Percentiles rank a stretch among this genome's conserved stretches.
These are phyloP conservation scores for Tulasnella sp. DNA, from an alignment of 768 basidiomycete genomes.

Conservation along the genomic window DNA sequence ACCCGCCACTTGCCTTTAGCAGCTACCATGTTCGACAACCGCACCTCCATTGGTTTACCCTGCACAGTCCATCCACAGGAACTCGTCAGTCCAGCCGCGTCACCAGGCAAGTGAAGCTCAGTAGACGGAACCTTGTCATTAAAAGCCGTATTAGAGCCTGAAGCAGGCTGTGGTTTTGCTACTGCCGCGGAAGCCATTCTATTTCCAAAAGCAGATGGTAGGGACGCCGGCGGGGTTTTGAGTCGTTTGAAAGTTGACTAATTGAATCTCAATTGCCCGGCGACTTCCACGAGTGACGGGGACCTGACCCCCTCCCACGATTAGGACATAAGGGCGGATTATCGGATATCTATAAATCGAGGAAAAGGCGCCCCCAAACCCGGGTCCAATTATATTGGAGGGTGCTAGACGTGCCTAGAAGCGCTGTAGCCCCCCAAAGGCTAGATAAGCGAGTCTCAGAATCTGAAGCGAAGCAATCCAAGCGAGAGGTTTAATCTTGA, in stretches of 20 bases:
- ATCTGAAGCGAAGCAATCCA: not conserved
- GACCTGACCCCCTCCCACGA: not conserved
- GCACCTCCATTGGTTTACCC: constrained; percentile 98
- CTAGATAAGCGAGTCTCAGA: constrained; percentile 4
- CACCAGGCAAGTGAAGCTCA: not conserved
- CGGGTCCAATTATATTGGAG: not conserved
- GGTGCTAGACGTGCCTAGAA: not conserved
- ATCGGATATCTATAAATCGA: not conserved
- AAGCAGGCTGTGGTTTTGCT: not conserved
- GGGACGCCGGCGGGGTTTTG: not conserved
- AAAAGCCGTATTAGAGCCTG: constrained; percentile 73
- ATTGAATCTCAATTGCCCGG: not conserved
- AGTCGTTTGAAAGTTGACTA: constrained; percentile 21
- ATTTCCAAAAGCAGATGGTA: not conserved
- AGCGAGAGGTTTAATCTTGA: not conserved
- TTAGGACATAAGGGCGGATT: not conserved
- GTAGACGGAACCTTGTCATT: constrained; percentile 71
- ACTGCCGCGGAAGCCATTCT: not conserved
- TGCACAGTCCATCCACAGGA: constrained; percentile 48
- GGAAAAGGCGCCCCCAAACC: not conserved
- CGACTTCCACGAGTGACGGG: not conserved
- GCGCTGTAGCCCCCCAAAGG: not conserved
- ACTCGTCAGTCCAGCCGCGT: constrained; percentile 30
- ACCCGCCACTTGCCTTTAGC: constrained; percentile 71
- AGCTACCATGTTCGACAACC: constrained; percentile 95